phyloP scores from a whole-genome alignment of 2,329 filamentous ascomycete genomes.

The Arthrobotrys pseudoclavata region DNA sequence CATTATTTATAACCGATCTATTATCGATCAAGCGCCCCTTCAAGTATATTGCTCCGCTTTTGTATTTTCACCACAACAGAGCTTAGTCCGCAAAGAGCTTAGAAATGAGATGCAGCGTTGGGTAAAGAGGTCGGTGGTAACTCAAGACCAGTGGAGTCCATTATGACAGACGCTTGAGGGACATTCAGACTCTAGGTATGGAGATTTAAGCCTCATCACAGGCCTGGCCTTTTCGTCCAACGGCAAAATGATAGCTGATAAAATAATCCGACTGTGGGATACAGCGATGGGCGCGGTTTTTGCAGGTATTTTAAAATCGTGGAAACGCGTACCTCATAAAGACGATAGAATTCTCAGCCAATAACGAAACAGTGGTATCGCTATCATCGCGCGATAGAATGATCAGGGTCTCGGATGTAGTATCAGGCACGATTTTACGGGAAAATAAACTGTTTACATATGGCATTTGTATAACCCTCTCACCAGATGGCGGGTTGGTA shows the following conservation, averaged over 20 bases:
- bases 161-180: slow-evolving; percentile 20
- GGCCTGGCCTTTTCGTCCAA: slow-evolving; percentile 9
- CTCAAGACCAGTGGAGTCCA: slow-evolving; percentile 2
- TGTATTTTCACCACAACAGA: slow-evolving; percentile 4
- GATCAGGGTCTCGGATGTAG: neutral
- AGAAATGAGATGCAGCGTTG: neutral
- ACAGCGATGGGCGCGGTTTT: neutral
- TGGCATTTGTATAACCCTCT: neutral
- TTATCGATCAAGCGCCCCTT: slow-evolving; percentile 23
- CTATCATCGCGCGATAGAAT: neutral
- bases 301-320: neutral
- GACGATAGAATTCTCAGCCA: neutral
- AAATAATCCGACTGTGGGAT: neutral
- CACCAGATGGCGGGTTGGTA: neutral
- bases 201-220: neutral
- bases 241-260: slow-evolving; percentile 11
- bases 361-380: slow-evolving; percentile 11
- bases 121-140: neutral
- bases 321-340: neutral
- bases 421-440: neutral
- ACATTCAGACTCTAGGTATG: too few species aligned
- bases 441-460: neutral
- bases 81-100: slow-evolving; percentile 27
- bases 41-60: slow-evolving; percentile 33
- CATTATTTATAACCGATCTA: slow-evolving; percentile 15